These are phyloP conservation scores for Albophoma yamanashiensis DNA, from an alignment of 2,329 filamentous ascomycete species.

Conservation along the genomic window DNA sequence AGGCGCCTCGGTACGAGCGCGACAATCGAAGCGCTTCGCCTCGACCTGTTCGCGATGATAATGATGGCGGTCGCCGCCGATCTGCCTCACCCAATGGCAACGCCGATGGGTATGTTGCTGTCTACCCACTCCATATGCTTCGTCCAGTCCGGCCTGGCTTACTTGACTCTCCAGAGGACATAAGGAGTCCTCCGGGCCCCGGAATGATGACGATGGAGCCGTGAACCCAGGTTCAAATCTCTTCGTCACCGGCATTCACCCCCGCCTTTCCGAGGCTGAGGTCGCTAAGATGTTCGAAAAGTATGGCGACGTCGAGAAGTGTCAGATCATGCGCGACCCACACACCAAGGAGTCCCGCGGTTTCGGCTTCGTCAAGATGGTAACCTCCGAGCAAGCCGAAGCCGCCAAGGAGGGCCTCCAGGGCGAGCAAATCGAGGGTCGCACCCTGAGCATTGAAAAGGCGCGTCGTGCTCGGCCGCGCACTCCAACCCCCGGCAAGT, in stretches of 20 bases:
- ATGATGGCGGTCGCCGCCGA: constrained; percentile 47
- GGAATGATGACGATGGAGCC: constrained; percentile 59
- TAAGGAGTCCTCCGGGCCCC: constrained; percentile 41
- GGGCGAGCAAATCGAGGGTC: constrained; percentile 88
- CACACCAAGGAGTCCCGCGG: constrained; percentile 98
- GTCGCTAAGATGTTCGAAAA: constrained; percentile 95
- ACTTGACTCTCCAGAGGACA: constrained; percentile 23
- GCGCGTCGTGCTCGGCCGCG: constrained; percentile 89
- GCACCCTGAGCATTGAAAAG: constrained; percentile 97
- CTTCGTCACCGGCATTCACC: constrained; percentile 97
- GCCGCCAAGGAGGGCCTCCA: constrained; percentile 94
- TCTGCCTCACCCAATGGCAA: constrained; percentile 51
- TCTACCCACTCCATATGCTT: background rate
- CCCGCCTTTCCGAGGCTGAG: constrained; percentile 78
- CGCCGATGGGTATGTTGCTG: constrained; percentile 15
- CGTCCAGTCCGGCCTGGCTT: constrained; percentile 4
- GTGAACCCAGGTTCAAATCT: constrained; percentile 94
- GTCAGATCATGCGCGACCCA: constrained; percentile 98
- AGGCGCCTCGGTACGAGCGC: constrained; percentile 54
- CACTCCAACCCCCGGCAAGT: constrained; percentile 95
- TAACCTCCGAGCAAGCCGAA: constrained; percentile 87
- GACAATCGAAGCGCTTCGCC: constrained; percentile 58
- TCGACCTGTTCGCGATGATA: constrained; percentile 49
- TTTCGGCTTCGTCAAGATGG: constrained; percentile 99
- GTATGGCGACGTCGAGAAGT: constrained; percentile 97